phyloP scores from a whole-genome alignment of 805 yeast genomes.

The Myxozyma kluyveri region DNA sequence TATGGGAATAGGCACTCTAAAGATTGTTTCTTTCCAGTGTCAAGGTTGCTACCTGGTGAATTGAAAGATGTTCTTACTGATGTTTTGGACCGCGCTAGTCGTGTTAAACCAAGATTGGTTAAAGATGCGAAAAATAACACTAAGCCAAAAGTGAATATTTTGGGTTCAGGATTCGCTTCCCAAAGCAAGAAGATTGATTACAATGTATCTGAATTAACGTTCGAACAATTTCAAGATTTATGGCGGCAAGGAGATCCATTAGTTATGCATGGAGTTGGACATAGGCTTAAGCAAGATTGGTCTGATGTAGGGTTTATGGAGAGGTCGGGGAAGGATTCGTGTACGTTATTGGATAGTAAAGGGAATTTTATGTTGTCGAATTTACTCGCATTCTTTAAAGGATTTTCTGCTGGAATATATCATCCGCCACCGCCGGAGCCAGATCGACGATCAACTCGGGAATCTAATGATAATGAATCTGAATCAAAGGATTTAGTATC shows the following conservation, averaged over 20 bases:
- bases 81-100: conserved; percentile 1
- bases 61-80: conserved; percentile 5
- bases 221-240: conserved; percentile 8
- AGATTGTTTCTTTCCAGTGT: conserved; percentile 14
- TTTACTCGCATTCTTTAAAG: conserved; percentile 13
- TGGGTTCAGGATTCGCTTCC: not conserved
- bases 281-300: conserved; percentile 11
- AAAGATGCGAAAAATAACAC: not conserved
- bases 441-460: too few relatives aligned
- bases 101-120: too few relatives aligned
- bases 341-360: conserved; percentile 7
- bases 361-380: conserved; percentile 9
- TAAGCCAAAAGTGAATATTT: too few relatives aligned
- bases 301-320: conserved; percentile 9
- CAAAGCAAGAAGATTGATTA: conserved; percentile 8
- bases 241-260: conserved; percentile 22
- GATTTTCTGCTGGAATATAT: conserved; percentile 8
- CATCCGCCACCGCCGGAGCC: not conserved
- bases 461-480: not conserved
- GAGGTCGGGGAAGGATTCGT: conserved; percentile 8
- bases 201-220: conserved; percentile 9
- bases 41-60: conserved; percentile 20
- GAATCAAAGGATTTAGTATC: not conserved
- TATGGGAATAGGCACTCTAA: conserved; percentile 23
- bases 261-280: conserved; percentile 14